A percentile compares a stretch with the other conserved stretches of the same genome.
These are phyloP conservation scores for Jacaranda mimosifolia DNA, from an alignment of 257 asterid genomes.

Conservation along the genomic window DNA sequence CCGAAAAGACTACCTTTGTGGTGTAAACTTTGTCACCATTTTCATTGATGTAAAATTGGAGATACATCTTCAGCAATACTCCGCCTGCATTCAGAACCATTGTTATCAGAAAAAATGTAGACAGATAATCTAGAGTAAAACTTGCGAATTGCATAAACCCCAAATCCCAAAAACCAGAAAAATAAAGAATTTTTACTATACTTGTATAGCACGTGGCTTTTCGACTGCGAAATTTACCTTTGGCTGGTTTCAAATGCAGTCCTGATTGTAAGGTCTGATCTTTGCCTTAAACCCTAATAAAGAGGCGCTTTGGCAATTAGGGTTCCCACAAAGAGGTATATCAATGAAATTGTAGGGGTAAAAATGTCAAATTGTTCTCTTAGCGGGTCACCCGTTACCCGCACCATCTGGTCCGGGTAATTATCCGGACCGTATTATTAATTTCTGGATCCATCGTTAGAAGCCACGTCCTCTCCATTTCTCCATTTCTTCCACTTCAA, in stretches of 20 bases:
- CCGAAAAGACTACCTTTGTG: slow-evolving; percentile 46
- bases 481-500: neutral
- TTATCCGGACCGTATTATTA: neutral
- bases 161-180: neutral
- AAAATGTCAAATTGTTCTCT: neutral
- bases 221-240: slow-evolving; percentile 13
- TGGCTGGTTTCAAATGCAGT: neutral
- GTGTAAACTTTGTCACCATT: slow-evolving; percentile 63
- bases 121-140: neutral
- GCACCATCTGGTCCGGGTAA: neutral
- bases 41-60: slow-evolving; percentile 60
- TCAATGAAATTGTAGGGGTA: neutral
- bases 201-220: neutral
- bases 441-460: slow-evolving; percentile 18
- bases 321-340: neutral
- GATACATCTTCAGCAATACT: slow-evolving; percentile 52
- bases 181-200: neutral
- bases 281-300: slow-evolving; percentile 27
- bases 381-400: neutral
- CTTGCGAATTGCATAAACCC: neutral
- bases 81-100: slow-evolving; percentile 32
- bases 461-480: slow-evolving; percentile 14
- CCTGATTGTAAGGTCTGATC: neutral
- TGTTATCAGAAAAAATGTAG: neutral
- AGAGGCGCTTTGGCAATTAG: slow-evolving; percentile 16